Percentiles rank a stretch among this genome's conserved stretches.
phyloP scores from a whole-genome alignment of 495 filamentous ascomycete species.

The Aspergillus panamensis region DNA sequence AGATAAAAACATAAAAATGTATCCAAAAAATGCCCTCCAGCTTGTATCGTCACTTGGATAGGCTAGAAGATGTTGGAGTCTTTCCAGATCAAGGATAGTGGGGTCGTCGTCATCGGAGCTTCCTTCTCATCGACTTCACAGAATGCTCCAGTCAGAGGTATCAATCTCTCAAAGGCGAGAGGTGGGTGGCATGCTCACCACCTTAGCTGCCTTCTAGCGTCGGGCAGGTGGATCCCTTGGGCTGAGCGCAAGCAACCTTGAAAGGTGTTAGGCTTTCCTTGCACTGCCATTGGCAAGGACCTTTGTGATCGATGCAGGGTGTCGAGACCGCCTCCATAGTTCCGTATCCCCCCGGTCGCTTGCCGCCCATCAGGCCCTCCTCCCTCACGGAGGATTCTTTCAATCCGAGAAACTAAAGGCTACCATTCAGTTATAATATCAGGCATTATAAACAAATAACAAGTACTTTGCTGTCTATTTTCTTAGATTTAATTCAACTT shows the following conservation, averaged over 20 bases:
- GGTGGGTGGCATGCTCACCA: conserved; percentile 20
- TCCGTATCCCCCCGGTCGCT: conserved; percentile 16
- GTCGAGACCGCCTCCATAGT: conserved; percentile 22
- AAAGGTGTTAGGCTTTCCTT: conserved; percentile 22
- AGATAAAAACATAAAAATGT: not conserved
- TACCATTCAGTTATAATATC: not conserved
- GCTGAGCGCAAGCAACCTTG: conserved; percentile 24
- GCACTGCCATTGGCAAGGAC: conserved; percentile 22
- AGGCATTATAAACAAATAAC: not conserved
- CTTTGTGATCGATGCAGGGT: conserved; percentile 41
- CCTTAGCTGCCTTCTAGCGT: conserved; percentile 20
- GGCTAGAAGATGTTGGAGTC: conserved; percentile 4
- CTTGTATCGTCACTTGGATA: not conserved
- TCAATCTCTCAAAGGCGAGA: conserved; percentile 11
- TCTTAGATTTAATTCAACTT: not conserved
- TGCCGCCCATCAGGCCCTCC: conserved; percentile 18
- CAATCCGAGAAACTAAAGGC: not conserved
- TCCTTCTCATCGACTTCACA: conserved; percentile 1
- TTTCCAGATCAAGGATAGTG: conserved; percentile 17
- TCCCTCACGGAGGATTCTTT: not conserved
- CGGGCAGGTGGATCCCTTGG: conserved; percentile 19
- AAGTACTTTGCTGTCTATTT: not conserved
- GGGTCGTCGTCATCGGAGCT: conserved; percentile 21
- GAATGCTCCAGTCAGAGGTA: not conserved
- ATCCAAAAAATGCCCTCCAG: not conserved